Base-by-base conservation (phyloP, 192 early-diverging fungal species). In the Endogone sp. region DNA sequence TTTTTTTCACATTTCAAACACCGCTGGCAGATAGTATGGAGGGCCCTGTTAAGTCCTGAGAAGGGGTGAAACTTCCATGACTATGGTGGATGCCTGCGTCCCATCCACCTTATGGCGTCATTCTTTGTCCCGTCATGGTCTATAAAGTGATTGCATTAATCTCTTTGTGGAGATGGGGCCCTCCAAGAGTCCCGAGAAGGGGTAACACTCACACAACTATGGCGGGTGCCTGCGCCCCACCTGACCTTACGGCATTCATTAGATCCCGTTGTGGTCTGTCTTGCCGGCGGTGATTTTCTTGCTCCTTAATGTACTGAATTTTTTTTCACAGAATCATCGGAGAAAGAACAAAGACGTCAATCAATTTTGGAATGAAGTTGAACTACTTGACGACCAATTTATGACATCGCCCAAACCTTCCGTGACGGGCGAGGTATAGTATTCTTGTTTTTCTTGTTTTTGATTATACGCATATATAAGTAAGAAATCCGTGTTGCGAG, bases 21-120 rank as follows among this genome's bases (percentile, higher is more conserved):
- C 30, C 60, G 62, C 67, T 69, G 67, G 67, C 67, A 69, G 60
- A 30, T 56, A 69, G 67, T 62, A 69, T 69, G 67, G 67, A 69
- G 67, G 60, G 26, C 67, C 67, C 67, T 69, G 62, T 55, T 70
- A 64, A 63, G 61, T 64, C 68, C 62, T 9, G 26, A 63, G 62
- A 64, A 70, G 62, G 68, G 68, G 44, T 63, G 56, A 49, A 25
- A 62, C 62, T 70, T 64, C 61, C 68, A 54, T 62, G 24, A 70
- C 62, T 64, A 70, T 56, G 44, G 25, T 70, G 37, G 25, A 62
- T 62, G 68, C 68, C 2, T 70, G 44, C 29, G 29, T 29, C 22
- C 29, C 37, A 49, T 49, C 37, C 37, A 49, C 37, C 37, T 49
- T 49, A 49, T 49, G 37, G 37, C 1, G 37, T 49, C 37, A 49